phyloP scores from a whole-genome alignment of 768 basidiomycete species.

The Kwoniella pini region DNA sequence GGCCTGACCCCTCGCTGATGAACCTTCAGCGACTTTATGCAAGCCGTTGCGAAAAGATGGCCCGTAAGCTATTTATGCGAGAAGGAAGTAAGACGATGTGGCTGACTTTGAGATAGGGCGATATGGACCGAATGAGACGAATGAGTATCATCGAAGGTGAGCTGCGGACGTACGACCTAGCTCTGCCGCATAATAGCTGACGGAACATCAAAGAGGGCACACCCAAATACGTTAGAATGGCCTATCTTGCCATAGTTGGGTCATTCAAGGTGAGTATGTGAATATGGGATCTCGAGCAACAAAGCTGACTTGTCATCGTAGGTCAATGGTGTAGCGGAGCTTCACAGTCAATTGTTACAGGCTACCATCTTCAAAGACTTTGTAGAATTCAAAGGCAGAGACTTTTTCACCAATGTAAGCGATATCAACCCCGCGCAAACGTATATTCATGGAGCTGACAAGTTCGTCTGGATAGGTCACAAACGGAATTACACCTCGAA shows the following conservation, averaged over 20 bases:
- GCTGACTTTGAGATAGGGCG: conserved; percentile 54
- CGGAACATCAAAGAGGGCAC: conserved; percentile 62
- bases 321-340: conserved; percentile 89
- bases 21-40: conserved; percentile 54
- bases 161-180: neutral
- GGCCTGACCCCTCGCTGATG: too few species aligned
- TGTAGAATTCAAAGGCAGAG: conserved; percentile 84
- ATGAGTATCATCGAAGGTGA: conserved; percentile 91
- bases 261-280: conserved; percentile 37
- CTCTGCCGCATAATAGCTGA: too few species aligned
- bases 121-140: conserved; percentile 72
- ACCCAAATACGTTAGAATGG: conserved; percentile 70
- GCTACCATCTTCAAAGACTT: conserved; percentile 69
- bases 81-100: neutral
- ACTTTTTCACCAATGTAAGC: conserved; percentile 58
- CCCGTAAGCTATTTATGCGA: too few species aligned
- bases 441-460: conserved; percentile 5
- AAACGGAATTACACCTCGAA: conserved; percentile 88
- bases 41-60: conserved; percentile 84
- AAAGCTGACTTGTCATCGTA: neutral
- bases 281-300: conserved; percentile 6
- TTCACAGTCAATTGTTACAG: conserved; percentile 85
- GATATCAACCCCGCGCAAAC: conserved; percentile 48
- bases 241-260: conserved; percentile 81
- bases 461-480: conserved; percentile 75